phyloP scores from a whole-genome alignment of 192 early-diverging fungal species.

The Coemansia sp. region DNA sequence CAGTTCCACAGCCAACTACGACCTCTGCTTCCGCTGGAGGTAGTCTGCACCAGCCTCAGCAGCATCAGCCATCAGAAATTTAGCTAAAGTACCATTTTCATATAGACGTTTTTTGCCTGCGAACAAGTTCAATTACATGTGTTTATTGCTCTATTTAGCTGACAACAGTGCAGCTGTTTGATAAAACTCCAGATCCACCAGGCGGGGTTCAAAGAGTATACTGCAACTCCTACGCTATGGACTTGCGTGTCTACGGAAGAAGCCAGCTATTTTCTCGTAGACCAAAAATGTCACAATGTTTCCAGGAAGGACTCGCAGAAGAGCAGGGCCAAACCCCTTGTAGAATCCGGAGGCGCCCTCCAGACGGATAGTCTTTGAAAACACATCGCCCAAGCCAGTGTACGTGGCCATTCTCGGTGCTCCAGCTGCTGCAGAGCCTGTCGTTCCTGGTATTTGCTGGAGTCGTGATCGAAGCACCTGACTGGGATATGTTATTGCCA shows the following conservation, averaged over 20 bases:
- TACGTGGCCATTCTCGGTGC: constrained; percentile 60
- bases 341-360: constrained; percentile 88
- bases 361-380: constrained; percentile 66
- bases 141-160: too few species aligned
- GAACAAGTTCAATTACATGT: too few species aligned
- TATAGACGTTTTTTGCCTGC: background rate
- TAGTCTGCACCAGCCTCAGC: background rate
- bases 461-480: constrained; percentile 87
- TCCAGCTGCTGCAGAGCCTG: constrained; percentile 30
- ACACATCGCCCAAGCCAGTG: constrained; percentile 70
- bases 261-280: constrained; percentile 77
- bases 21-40: background rate
- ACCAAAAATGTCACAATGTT: constrained; percentile 96
- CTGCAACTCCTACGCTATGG: background rate
- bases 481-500: constrained; percentile 89
- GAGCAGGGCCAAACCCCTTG: constrained; percentile 87
- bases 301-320: constrained; percentile 89
- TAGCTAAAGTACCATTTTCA: background rate
- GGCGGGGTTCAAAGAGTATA: background rate
- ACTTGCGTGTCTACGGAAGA: constrained; percentile 60
- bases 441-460: constrained; percentile 64
- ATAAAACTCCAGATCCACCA: too few species aligned
- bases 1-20: constrained; percentile 1
- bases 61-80: background rate
- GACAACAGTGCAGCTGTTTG: too few species aligned